Conservation (phyloP, 1,284 basidiomycete genomes). For the Pascua guehoae region DNA sequence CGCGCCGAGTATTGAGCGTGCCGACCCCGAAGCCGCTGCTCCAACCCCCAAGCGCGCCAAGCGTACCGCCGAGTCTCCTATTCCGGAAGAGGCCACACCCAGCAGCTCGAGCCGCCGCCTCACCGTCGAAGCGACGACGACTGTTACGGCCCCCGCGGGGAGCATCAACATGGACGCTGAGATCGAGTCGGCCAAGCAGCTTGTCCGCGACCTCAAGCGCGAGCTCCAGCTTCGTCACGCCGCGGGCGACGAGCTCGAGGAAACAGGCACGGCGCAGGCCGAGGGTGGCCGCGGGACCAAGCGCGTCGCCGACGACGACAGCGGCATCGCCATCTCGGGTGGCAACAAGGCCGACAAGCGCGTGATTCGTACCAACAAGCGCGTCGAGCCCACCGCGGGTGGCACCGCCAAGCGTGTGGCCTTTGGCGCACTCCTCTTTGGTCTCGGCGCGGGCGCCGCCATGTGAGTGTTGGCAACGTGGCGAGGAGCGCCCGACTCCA, state of each 20-base stretch:
- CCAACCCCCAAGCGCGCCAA: conserved; percentile 37
- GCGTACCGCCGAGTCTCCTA: conserved; percentile 2
- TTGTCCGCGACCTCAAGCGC: conserved; percentile 45
- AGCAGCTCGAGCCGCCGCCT: conserved; percentile 24
- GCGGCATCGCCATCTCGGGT: conserved; percentile 31
- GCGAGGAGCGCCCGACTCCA: background rate
- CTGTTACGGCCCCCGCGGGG: conserved; percentile 39
- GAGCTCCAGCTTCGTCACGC: conserved; percentile 37
- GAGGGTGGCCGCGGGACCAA: conserved; percentile 37
- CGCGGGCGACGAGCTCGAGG: conserved; percentile 42
- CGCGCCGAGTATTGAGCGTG: conserved; percentile 8
- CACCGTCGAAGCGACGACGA: conserved; percentile 44
- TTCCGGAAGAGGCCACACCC: background rate
- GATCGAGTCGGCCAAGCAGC: conserved; percentile 44
- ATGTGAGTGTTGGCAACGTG: conserved; percentile 23
- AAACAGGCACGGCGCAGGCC: conserved; percentile 27
- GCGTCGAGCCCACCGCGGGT: conserved; percentile 25
- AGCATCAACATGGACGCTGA: conserved; percentile 44
- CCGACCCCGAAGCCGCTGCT: conserved; percentile 23
- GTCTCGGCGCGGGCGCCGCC: conserved; percentile 43
- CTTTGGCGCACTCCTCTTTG: conserved; percentile 45
- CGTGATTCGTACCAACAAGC: conserved; percentile 39
- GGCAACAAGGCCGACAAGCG: conserved; percentile 28
- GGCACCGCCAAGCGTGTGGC: conserved; percentile 37
- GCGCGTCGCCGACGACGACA: conserved; percentile 35